Percentiles rank a stretch among this genome's conserved stretches.
Evolutionary conservation across 176 grass and related monocot genomes (phyloP).

Genomic region (Themeda triandra): DNA sequence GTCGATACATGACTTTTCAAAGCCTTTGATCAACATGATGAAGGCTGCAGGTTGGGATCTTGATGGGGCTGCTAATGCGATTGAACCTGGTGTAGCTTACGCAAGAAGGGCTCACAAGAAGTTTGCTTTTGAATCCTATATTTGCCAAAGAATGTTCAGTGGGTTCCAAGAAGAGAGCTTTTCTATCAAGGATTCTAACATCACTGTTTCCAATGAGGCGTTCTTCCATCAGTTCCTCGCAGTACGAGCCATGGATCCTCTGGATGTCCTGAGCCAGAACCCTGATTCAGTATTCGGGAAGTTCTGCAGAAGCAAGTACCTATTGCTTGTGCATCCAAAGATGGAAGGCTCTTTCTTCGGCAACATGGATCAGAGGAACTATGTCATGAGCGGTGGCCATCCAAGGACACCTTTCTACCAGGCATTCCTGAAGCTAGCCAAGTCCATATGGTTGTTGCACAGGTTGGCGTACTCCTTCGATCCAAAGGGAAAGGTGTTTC

Average conservation of each 20-base stretch:
- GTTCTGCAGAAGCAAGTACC: slow-evolving; percentile 86
- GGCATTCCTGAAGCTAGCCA: slow-evolving; percentile 83
- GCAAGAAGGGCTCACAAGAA: slow-evolving; percentile 85
- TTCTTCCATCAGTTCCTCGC: slow-evolving; percentile 94
- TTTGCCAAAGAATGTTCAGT: slow-evolving; percentile 89
- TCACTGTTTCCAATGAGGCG: slow-evolving; percentile 51
- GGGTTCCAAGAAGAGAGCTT: slow-evolving; percentile 96
- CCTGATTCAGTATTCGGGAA: slow-evolving; percentile 81
- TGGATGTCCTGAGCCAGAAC: slow-evolving; percentile 92
- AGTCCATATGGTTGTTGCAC: slow-evolving; percentile 91
- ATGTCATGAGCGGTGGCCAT: slow-evolving; percentile 88
- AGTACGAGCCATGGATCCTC: slow-evolving; percentile 81
- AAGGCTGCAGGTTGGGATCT: slow-evolving; percentile 96
- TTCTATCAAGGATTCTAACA: slow-evolving; percentile 46
- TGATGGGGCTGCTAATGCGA: slow-evolving; percentile 79
- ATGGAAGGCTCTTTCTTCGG: slow-evolving; percentile 95
- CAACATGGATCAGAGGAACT: slow-evolving; percentile 89
- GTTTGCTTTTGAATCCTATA: slow-evolving; percentile 86
- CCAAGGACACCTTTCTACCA: slow-evolving; percentile 93
- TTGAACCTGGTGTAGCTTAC: slow-evolving; percentile 67
- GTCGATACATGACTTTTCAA: slow-evolving; percentile 95
- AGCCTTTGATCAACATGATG: slow-evolving; percentile 99
- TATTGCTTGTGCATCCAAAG: slow-evolving; percentile 71
- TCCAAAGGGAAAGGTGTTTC: slow-evolving; percentile 71
- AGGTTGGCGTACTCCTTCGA: slow-evolving; percentile 72